Base-by-base conservation (phyloP, 345 rosid species). In the Aurinia saxatilis region DNA sequence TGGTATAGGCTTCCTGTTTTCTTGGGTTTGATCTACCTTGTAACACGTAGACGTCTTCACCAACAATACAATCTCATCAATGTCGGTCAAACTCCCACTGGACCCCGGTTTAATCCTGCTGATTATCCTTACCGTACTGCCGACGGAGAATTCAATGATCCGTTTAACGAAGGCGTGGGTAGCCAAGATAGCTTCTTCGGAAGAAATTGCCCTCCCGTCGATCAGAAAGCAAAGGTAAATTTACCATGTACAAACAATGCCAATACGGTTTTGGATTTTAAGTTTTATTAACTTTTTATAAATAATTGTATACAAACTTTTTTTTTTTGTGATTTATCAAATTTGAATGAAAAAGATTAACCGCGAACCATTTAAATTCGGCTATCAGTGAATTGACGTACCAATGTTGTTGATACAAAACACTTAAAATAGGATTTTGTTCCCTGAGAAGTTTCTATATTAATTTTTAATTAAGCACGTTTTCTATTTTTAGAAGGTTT, bases 1-100 rank as follows among this genome's bases (percentile, higher is more conserved):
- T 84, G 84, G 90, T 79, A 65, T 5, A 72, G 73, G 56, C 60
- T 84, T 48, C 90, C 90, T 3, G 86, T 84, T 4, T 14, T 84
- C 16, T 33, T 84, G 6, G 86, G 86, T 1, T 36, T 84, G 1
- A 1, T 69, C 29, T 84, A 84, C 49, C 57, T 84, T 50, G 75
- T 41, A 4, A 3, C 67, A 4, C 82, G 90, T 3, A 65, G 87
- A 36, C 87, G 72, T 58, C 82, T 84, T 67, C 80, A 75, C 54
- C 78, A 84, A 58, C 51, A 74, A 47, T 84, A 84, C 49, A 84
- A 77, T 61, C 68, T 84, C 42, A 18, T 84, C 30, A 78, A 81
- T 11, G 84, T 84, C 1, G 90, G 90, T 10, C 72, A 31, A 44
- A 41, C 83, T 58, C 77, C 84, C 1, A 53, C 39, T 1, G 83